Evolutionary conservation across 2,329 filamentous ascomycete species (phyloP), one percentile per base, ranked within the genome.

Genomic region (Beauveria varroae): DNA sequence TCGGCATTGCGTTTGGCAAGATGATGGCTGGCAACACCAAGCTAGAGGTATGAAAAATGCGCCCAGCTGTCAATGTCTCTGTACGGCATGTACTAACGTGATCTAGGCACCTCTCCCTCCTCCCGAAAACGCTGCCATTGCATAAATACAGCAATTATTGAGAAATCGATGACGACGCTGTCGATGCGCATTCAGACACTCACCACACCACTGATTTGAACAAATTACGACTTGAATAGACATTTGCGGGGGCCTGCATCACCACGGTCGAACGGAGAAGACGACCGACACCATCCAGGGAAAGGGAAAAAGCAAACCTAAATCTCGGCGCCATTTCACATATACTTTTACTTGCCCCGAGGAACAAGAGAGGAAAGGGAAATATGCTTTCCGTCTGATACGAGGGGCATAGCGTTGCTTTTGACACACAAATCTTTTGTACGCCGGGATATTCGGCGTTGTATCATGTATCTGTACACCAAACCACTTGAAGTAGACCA

Each of bases 1-100:
- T 98, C 60, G 93, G 93, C 69, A 98, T 99, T 72, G 93, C 90
- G 9, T 93, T 97, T 79, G 89, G 92, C 75, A 88, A 93, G 75
- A 92, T 96, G 88, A 90, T 96, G 84, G 90, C 93, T 41, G 90
- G 92, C 65, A 89, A 88, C 74, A 96, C 91, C 65, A 88, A 88
- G 78, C 79, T 96, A 68, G 91, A 96, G 78, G 86, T 88, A 69
- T 24, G 54, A 47, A 3, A 3, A 3, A 34, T 34, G 14, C 22
- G 16, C 16, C 28, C 6, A 18, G n/a, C 40, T 18, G 5, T 9
- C 30, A 14, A 18, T 10, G 28, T 9, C 12, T 8, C 24, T 14
- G 34, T 12, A 10, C 37, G 3, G 41, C 18, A 10, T 43, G 41
- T n/a, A 9, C 41, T 70, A 62, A 69, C 63, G 9, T 16, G 49